These are phyloP conservation scores for Ascochyta pisi DNA, from an alignment of 2,329 filamentous ascomycete species.

Conservation along the genomic window DNA sequence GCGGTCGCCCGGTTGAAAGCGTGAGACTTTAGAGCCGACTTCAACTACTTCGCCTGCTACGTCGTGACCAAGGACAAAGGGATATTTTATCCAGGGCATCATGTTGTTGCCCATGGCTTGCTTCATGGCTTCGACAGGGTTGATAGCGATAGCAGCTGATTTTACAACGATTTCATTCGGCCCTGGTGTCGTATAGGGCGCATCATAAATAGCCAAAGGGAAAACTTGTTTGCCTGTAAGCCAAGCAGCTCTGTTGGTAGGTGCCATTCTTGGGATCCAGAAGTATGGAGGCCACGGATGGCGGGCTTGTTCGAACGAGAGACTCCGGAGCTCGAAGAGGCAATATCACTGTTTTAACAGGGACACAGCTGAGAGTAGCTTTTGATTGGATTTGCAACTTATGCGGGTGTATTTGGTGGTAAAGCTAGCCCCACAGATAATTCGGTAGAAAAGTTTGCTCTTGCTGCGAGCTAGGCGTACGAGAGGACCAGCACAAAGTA, in stretches of 20 bases:
- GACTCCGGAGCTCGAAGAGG: too few relatives aligned
- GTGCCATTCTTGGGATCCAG: background rate
- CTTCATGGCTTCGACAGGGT: constrained; percentile 53
- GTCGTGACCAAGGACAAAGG: constrained; percentile 45
- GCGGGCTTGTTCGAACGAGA: too few relatives aligned
- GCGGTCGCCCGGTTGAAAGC: constrained; percentile 52
- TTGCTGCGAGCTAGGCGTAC: too few relatives aligned
- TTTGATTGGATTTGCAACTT: too few relatives aligned
- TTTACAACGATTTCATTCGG: constrained; percentile 50
- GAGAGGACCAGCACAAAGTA: too few relatives aligned
- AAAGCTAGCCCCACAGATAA: too few relatives aligned
- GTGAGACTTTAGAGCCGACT: constrained; percentile 49
- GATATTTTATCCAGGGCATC: constrained; percentile 13
- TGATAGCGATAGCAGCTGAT: constrained; percentile 51
- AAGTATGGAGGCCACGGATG: too few relatives aligned
- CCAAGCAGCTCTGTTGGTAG: constrained; percentile 11
- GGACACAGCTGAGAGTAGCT: too few relatives aligned
- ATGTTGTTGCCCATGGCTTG: constrained; percentile 32
- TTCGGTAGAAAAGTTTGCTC: too few relatives aligned
- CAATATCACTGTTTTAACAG: too few relatives aligned
- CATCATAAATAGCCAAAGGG: constrained; percentile 45
- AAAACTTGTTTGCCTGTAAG: constrained; percentile 4
- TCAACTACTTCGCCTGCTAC: constrained; percentile 53
- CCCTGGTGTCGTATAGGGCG: constrained; percentile 46
- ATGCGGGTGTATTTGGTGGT: too few relatives aligned